phyloP scores from a whole-genome alignment of 2,329 filamentous ascomycete genomes.

The Paraphoma sp. region DNA sequence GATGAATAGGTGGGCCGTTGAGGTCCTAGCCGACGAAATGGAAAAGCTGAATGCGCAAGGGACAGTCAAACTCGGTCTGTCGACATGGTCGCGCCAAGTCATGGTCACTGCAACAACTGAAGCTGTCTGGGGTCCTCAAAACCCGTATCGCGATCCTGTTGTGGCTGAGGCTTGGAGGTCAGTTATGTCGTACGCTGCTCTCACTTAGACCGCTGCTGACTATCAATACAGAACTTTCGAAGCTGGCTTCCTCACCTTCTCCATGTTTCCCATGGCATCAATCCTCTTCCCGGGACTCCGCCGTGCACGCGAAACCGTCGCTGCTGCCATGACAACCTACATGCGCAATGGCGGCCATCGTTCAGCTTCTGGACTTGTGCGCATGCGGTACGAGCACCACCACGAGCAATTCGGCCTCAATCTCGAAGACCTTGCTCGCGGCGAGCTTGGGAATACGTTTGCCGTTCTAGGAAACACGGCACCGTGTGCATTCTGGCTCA shows the following conservation, averaged over 20 bases:
- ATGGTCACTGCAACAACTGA: slow-evolving; percentile 39
- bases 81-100: neutral
- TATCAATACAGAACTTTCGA: slow-evolving; percentile 27
- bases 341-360: slow-evolving; percentile 2
- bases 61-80: neutral
- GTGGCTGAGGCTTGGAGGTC: slow-evolving; percentile 25
- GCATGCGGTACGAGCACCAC: slow-evolving; percentile 4
- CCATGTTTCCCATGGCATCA: neutral
- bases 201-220: slow-evolving; percentile 15
- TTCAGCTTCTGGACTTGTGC: slow-evolving; percentile 1
- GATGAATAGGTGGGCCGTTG: neutral
- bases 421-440: slow-evolving; percentile 1
- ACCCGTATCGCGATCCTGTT: slow-evolving; percentile 43
- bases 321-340: slow-evolving; percentile 2
- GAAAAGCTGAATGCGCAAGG: neutral
- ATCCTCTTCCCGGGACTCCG: slow-evolving; percentile 2
- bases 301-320: slow-evolving; percentile 1
- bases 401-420: slow-evolving; percentile 3
- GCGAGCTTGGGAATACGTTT: slow-evolving; percentile 2
- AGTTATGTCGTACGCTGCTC: neutral
- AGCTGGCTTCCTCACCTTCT: slow-evolving; percentile 9
- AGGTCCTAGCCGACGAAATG: neutral
- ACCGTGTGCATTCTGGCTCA: neutral
- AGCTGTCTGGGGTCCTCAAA: slow-evolving; percentile 48
- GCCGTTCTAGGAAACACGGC: slow-evolving; percentile 1